A percentile compares a stretch with the other conserved stretches of the same genome.
phyloP scores from a whole-genome alignment of 2,329 filamentous ascomycete genomes.

The Aurifilum marmelostoma region DNA sequence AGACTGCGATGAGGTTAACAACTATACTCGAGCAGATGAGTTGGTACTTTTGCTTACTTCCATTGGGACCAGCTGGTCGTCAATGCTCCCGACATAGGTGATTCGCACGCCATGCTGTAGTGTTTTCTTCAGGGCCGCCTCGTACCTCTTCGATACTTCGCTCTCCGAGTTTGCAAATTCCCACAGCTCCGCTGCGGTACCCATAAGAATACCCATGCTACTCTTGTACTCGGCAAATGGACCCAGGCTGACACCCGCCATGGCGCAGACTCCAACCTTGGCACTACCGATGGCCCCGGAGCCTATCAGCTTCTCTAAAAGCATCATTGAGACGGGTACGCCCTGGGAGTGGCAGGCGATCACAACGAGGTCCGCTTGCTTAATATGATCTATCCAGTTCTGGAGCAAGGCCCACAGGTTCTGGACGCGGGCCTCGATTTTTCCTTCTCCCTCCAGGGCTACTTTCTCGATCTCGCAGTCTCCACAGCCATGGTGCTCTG shows the following conservation, averaged over 20 bases:
- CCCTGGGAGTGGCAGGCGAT: conserved; percentile 96
- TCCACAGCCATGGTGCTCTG: conserved; percentile 70
- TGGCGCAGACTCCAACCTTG: conserved; percentile 83
- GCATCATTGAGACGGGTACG: conserved; percentile 89
- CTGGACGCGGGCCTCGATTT: conserved; percentile 85
- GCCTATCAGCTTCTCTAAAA: conserved; percentile 89
- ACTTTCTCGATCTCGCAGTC: conserved; percentile 90
- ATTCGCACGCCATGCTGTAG: conserved; percentile 80
- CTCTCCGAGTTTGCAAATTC: conserved; percentile 86
- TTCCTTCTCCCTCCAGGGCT: conserved; percentile 91
- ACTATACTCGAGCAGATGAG: not conserved
- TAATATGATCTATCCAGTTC: conserved; percentile 92
- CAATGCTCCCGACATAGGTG: conserved; percentile 90
- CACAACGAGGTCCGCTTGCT: conserved; percentile 84
- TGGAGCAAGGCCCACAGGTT: conserved; percentile 92
- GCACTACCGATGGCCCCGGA: conserved; percentile 79
- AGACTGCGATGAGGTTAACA: conserved; percentile 50
- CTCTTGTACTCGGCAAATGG: conserved; percentile 93
- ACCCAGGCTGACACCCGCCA: conserved; percentile 87
- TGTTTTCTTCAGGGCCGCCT: conserved; percentile 72
- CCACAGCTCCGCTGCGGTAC: conserved; percentile 91
- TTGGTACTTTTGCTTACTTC: conserved; percentile 59
- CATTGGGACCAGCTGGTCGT: conserved; percentile 93
- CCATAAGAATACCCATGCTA: conserved; percentile 81
- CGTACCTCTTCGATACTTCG: conserved; percentile 79